Base-by-base conservation (phyloP, 2,329 filamentous ascomycete genomes). In the Ophiostoma sp. region DNA sequence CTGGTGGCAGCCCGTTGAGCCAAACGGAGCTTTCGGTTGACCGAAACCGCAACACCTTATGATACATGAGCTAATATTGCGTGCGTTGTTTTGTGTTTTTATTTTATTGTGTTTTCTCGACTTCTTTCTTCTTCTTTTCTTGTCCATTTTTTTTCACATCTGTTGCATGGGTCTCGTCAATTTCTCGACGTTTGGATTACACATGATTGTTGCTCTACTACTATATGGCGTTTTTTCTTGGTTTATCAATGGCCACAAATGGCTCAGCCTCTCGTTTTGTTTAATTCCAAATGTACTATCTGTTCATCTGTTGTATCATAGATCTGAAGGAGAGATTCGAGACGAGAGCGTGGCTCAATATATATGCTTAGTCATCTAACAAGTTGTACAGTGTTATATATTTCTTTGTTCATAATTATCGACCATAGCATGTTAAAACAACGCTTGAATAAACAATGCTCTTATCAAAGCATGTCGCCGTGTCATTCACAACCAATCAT, bases 11-110 rank as follows among this genome's bases (percentile, higher is more conserved):
- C 27, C 27, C 36, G n/a, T 8, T 60, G 27, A 41, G 27, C 62
- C 65, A 35, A 33, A 44, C 67, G 17, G 11, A 23, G n/a, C 36
- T 41, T 1, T 11, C n/a, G 65, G 39, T 31, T 41, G 71, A 72
- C 48, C 35, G 60, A 17, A 44, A 48, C 33, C 66, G 62, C 20
- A 70, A 69, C 23, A 68, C 72, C 8, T 44, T 67, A 70, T 72
- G 67, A 72, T 52, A 4, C 20, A 41, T 39, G 36, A 44, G 44
- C 65, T 44, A 65, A 11, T 65, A 36, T 33, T 23, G 33, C 62
- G 33, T 41, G 62, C 62, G 33, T 68, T 44, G 7, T 15, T 54
- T 36, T 68, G 41, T 11, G 13, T 27, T 20, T 44, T 54, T 36
- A 20, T 23, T 67, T 27, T 10, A n/a, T 15, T 48, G 8, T 68